A percentile compares a stretch with the other conserved stretches of the same genome.
These are phyloP conservation scores for Hydnomerulius pinastri DNA, from an alignment of 768 basidiomycete species.

Conservation along the genomic window DNA sequence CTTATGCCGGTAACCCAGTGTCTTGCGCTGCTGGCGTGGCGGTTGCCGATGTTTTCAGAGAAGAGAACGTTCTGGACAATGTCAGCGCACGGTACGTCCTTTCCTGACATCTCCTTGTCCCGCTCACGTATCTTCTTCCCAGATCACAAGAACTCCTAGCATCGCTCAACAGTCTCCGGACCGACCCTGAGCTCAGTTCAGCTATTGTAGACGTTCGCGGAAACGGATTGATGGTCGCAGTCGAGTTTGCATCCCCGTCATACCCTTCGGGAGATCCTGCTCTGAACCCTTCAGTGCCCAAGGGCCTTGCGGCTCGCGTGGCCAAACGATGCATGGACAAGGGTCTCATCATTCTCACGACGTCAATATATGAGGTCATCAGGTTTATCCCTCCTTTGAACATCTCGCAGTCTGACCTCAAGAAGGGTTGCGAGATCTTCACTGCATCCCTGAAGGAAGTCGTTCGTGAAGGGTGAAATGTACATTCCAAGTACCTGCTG, in stretches of 20 bases:
- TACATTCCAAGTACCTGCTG: no score
- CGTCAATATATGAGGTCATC: slow-evolving; percentile 84
- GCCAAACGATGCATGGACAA: slow-evolving; percentile 82
- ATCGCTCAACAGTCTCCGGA: slow-evolving; percentile 56
- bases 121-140: slow-evolving; percentile 5
- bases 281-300: slow-evolving; percentile 37
- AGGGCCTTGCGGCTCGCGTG: slow-evolving; percentile 66
- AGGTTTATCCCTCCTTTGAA: slow-evolving; percentile 94
- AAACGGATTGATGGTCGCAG: slow-evolving; percentile 83
- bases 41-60: slow-evolving; percentile 71
- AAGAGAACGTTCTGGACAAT: slow-evolving; percentile 83
- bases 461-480: slow-evolving; percentile 40
- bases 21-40: slow-evolving; percentile 90
- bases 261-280: slow-evolving; percentile 53
- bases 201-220: slow-evolving; percentile 88
- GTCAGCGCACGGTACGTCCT: slow-evolving; percentile 64
- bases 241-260: slow-evolving; percentile 73
- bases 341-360: slow-evolving; percentile 86
- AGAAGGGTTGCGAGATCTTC: slow-evolving; percentile 66
- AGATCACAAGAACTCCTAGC: slow-evolving; percentile 76
- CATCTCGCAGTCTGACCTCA: slow-evolving; percentile 73
- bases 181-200: slow-evolving; percentile 50
- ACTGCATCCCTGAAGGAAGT: slow-evolving; percentile 71
- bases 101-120: not conserved
- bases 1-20: slow-evolving; percentile 91